phyloP scores from a whole-genome alignment of 768 basidiomycete species.

The Tylopilus intermedius region DNA sequence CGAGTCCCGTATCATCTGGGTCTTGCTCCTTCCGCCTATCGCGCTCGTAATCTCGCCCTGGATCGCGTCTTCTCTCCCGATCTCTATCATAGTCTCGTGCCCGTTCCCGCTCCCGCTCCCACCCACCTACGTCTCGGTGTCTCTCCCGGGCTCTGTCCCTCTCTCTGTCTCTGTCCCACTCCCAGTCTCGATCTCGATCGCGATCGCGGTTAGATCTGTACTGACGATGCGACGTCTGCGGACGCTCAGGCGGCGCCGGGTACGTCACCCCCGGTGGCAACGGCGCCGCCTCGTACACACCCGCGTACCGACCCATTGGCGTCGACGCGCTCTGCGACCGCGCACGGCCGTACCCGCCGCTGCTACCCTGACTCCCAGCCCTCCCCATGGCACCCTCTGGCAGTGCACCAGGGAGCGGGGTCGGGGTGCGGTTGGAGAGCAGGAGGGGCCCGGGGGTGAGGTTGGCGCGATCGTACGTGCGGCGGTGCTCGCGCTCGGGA shows the following conservation, averaged over 20 bases:
- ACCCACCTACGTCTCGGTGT: neutral
- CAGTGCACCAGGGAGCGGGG: neutral
- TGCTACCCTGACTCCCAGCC: neutral
- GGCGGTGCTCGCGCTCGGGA: constrained; percentile 4
- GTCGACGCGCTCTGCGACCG: constrained; percentile 16
- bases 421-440: neutral
- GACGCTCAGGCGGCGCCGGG: constrained; percentile 24
- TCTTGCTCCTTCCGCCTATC: neutral
- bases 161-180: neutral
- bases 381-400: neutral
- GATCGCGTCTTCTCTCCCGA: neutral
- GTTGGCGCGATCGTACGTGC: neutral
- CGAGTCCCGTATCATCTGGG: constrained; percentile 3
- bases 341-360: neutral
- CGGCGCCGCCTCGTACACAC: constrained; percentile 23
- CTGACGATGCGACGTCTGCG: constrained; percentile 21
- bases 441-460: neutral
- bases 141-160: neutral
- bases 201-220: constrained; percentile 1
- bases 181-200: neutral
- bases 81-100: neutral
- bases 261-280: constrained; percentile 25
- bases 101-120: neutral
- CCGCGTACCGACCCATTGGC: neutral
- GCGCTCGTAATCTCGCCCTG: neutral